Evolutionary conservation across 129 eudicot genomes (phyloP).

Genomic region (Pittosporum tobira): DNA sequence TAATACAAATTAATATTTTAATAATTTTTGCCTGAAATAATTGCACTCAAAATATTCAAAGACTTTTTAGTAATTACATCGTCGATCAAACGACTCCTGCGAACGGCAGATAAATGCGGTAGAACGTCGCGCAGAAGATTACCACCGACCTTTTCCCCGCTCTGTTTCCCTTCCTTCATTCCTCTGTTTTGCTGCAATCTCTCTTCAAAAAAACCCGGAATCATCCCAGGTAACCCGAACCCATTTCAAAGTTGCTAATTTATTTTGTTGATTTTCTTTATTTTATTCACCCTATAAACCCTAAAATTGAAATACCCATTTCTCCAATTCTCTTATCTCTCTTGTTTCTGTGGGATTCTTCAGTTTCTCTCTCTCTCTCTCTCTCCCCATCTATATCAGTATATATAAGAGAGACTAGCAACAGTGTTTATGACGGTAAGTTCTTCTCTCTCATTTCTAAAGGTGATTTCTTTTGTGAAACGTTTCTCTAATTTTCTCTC

Average conservation of each 20-base stretch:
- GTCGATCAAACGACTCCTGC: background rate
- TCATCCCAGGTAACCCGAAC: background rate
- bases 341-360: background rate
- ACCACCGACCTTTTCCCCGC: background rate
- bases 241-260: background rate
- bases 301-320: background rate
- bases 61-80: too few species aligned
- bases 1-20: too few species aligned
- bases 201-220: background rate
- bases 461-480: background rate
- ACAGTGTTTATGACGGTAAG: background rate
- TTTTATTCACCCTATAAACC: background rate
- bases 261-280: background rate
- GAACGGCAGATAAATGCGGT: background rate
- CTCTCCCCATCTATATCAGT: background rate
- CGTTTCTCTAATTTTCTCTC: background rate
- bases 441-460: background rate
- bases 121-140: slow-evolving; percentile 1
- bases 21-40: too few species aligned
- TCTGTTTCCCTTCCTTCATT: background rate
- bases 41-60: too few species aligned
- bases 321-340: background rate
- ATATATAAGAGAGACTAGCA: background rate
- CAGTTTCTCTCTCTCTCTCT: background rate
- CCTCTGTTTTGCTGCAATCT: too few species aligned